Conservation (phyloP, 768 basidiomycete species). For the Ephemerocybe angulata region DNA sequence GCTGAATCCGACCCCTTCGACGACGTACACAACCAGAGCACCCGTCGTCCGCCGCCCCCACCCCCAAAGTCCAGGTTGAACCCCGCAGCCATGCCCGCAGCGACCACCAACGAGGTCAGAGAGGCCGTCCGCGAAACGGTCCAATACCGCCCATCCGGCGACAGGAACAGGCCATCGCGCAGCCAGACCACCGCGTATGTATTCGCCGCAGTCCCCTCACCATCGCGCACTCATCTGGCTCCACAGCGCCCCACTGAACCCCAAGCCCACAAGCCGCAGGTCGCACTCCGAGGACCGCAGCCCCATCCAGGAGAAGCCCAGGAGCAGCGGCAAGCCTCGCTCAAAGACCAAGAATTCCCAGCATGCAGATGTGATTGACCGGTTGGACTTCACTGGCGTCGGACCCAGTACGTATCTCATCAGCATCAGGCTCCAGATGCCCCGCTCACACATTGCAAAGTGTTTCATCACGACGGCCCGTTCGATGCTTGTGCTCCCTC, state of each 20-base stretch:
- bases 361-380: conserved; percentile 88
- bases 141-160: conserved; percentile 39
- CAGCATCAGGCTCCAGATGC: conserved; percentile 8
- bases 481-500: conserved; percentile 92
- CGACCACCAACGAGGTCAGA: conserved; percentile 36
- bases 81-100: conserved; percentile 5
- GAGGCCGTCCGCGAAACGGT: conserved; percentile 72
- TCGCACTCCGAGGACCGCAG: conserved; percentile 47
- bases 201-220: conserved; percentile 7
- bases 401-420: conserved; percentile 61
- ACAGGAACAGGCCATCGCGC: conserved; percentile 48
- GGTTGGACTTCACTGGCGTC: conserved; percentile 81
- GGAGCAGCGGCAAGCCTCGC: conserved; percentile 41
- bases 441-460: conserved; percentile 36
- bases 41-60: conserved; percentile 30
- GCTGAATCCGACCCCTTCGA: conserved; percentile 15
- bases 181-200: conserved; percentile 55
- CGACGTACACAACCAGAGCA: conserved; percentile 29
- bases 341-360: conserved; percentile 70
- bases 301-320: conserved; percentile 34
- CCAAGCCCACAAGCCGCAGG: conserved; percentile 30
- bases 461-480: conserved; percentile 91
- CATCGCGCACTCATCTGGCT: conserved; percentile 5
- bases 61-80: conserved; percentile 27
- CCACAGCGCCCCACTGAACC: conserved; percentile 20